Percentiles rank a stretch among this genome's conserved stretches.
Conservation (phyloP, 305 asterid species). For the Plantago lanceolata region DNA sequence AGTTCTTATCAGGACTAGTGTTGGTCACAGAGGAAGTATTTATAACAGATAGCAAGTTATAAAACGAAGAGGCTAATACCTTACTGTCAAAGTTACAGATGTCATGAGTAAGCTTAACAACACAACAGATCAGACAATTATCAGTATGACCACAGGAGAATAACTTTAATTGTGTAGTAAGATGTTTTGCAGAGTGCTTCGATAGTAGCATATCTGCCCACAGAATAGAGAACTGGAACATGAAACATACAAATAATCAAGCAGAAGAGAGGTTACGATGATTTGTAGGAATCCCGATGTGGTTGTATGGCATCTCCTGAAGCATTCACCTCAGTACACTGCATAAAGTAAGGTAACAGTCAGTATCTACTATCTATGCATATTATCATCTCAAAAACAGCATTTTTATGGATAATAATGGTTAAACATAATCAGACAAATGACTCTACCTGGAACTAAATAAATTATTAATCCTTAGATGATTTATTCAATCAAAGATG, state of each 20-base stretch:
- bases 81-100: neutral
- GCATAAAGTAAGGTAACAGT: conserved; percentile 24
- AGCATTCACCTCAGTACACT: conserved; percentile 38
- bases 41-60: neutral
- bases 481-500: no score
- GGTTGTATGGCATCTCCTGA: conserved; percentile 22
- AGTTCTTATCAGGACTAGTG: neutral
- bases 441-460: neutral
- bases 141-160: neutral
- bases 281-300: neutral
- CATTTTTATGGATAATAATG: neutral
- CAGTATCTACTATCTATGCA: neutral
- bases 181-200: neutral
- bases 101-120: neutral
- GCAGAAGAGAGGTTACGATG: conserved; percentile 3
- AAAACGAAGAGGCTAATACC: neutral
- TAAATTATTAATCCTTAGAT: neutral
- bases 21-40: neutral
- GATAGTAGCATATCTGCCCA: neutral
- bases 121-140: neutral
- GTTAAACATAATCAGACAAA: neutral
- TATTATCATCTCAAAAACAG: neutral
- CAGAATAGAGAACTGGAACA: conserved; percentile 14
- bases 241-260: conserved; percentile 16
- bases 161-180: neutral